Percentiles rank a stretch among this genome's conserved stretches.
phyloP scores from a whole-genome alignment of 2,329 filamentous ascomycete species.

The Monosporascus sp. region DNA sequence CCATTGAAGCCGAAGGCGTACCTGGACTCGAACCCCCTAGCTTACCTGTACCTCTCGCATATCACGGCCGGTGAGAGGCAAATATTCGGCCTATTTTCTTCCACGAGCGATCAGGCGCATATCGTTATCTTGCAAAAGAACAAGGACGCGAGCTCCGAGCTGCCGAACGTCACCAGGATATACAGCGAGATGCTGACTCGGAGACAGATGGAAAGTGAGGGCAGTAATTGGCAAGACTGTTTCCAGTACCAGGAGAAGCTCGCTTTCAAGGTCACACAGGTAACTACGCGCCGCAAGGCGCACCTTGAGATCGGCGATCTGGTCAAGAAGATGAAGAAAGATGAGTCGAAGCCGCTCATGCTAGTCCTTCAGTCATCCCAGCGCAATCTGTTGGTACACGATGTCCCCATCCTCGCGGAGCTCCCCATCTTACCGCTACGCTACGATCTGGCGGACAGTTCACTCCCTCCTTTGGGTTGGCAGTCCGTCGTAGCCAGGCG shows the following conservation, averaged over 20 bases:
- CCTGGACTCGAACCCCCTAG: slow-evolving; percentile 66
- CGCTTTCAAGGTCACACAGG: slow-evolving; percentile 78
- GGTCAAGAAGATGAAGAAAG: slow-evolving; percentile 83
- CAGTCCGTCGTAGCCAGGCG: slow-evolving; percentile 82
- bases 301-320: slow-evolving; percentile 82
- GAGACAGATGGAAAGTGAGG: slow-evolving; percentile 59
- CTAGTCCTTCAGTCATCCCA: slow-evolving; percentile 90
- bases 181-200: slow-evolving; percentile 72
- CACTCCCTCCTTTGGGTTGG: slow-evolving; percentile 89
- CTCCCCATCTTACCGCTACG: slow-evolving; percentile 78
- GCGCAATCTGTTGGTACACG: slow-evolving; percentile 71
- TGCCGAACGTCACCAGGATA: slow-evolving; percentile 86
- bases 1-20: slow-evolving; percentile 63
- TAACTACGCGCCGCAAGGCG: slow-evolving; percentile 84
- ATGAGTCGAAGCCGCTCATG: slow-evolving; percentile 74
- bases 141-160: slow-evolving; percentile 69
- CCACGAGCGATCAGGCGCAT: slow-evolving; percentile 70
- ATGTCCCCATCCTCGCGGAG: slow-evolving; percentile 76
- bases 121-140: slow-evolving; percentile 82
- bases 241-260: slow-evolving; percentile 85
- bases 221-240: slow-evolving; percentile 69
- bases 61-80: slow-evolving; percentile 86
- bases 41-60: slow-evolving; percentile 90
- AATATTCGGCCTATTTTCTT: slow-evolving; percentile 90
- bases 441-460: slow-evolving; percentile 77